Evolutionary conservation across 179 eudicot genomes (phyloP), one percentile per base, ranked within the genome.

Genomic region (Nepenthes alata): DNA sequence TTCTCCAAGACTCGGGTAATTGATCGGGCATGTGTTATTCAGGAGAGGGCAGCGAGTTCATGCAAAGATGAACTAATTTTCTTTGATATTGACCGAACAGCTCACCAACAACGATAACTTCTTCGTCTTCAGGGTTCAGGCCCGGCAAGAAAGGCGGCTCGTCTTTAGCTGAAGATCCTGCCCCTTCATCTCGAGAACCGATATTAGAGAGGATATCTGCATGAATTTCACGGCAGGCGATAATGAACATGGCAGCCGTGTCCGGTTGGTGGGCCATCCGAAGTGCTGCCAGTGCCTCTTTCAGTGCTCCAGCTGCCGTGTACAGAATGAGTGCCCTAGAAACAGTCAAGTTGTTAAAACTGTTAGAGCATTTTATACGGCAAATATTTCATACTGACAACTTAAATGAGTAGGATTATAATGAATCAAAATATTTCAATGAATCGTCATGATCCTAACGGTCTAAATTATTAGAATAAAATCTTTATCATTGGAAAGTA

Each of bases 181-280:
- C 63, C 59, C 74, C 85, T 49, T 70, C 87, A 16, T 78, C 81
- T 16, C 64, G 64, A 52, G 74, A 80, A 11, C 66, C 72, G 65
- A 75, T 66, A 45, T 70, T 77, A 65, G 87, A 66, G 41, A 83
- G 75, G 59, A 79, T 75, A 59, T 85, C 95, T 12, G 75, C 71
- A 56, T 77, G 85, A 73, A 81, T 83, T 85, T 91, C 96, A n/a
- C 81, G 95, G 72, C 95, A 91, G 64, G 89, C 93, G 55, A 80
- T 77, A 51, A 86, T 71, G 60, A 83, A 89, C 91, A 91, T 83
- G 78, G 98, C 96, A 53, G 98, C 98, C 64, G 96, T 87, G 65
- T 89, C 98, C 36, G 96, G 89, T 67, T 78, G 95, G 62, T 91
- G 98, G 14, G 89, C 95, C 67, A 78, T 80, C 15, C 96, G 89